phyloP scores from a whole-genome alignment of 116 monocot genomes.

The Posidonia oceanica region DNA sequence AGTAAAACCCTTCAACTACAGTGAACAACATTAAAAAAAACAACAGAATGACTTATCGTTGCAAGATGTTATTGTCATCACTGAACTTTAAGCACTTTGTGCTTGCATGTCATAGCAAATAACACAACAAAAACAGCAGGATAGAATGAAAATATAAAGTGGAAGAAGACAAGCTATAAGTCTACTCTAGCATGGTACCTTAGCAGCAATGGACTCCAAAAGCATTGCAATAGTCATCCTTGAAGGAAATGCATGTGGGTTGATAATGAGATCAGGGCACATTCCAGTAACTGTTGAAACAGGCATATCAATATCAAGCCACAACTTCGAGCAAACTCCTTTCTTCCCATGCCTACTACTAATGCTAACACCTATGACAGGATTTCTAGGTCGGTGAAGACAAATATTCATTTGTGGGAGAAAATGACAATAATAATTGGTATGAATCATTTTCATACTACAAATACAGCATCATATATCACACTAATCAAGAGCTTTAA shows the following conservation, averaged over 20 bases:
- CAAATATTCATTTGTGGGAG: constrained; percentile 58
- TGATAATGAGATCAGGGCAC: constrained; percentile 95
- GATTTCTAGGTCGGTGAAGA: constrained; percentile 66
- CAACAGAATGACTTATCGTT: too few relatives aligned
- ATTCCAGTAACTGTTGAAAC: constrained; percentile 91
- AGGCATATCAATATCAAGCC: constrained; percentile 99
- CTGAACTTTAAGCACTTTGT: too few relatives aligned
- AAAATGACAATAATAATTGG: too few relatives aligned
- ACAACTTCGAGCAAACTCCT: constrained; percentile 94
- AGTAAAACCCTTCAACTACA: too few relatives aligned
- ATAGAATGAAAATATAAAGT: too few relatives aligned
- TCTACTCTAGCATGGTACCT: constrained; percentile 30
- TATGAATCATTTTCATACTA: too few relatives aligned
- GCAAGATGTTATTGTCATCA: too few relatives aligned
- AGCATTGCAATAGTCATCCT: constrained; percentile 99
- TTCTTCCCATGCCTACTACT: constrained; percentile 99
- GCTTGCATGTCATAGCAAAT: too few relatives aligned
- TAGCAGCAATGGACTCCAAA: constrained; percentile 94
- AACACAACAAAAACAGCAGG: too few relatives aligned
- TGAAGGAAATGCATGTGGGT: constrained; percentile 99
- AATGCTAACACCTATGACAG: constrained; percentile 92
- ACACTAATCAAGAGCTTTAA: too few relatives aligned
- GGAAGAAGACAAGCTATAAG: background rate
- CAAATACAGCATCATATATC: too few relatives aligned
- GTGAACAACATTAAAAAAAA: too few relatives aligned